A percentile compares a stretch with the other conserved stretches of the same genome.
These are phyloP conservation scores for Colletotrichum camelliae DNA, from an alignment of 2,329 filamentous ascomycete genomes.

Conservation along the genomic window DNA sequence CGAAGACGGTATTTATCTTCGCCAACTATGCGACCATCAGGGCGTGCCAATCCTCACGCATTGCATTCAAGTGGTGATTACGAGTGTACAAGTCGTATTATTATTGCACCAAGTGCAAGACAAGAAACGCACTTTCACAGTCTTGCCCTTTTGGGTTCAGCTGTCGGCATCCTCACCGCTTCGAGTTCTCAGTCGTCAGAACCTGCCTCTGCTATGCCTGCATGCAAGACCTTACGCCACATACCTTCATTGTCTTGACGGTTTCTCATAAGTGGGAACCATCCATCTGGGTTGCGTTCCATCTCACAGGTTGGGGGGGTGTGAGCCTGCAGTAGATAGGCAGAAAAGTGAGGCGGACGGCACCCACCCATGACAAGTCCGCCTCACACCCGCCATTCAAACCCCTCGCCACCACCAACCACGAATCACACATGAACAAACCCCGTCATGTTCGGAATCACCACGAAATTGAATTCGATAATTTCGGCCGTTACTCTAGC, in stretches of 20 bases:
- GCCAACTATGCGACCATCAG: background rate
- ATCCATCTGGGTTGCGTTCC: conserved; percentile 6
- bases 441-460: background rate
- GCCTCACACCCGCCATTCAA: conserved; percentile 10
- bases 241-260: conserved; percentile 7
- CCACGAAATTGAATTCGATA: background rate
- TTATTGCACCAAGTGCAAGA: conserved; percentile 16
- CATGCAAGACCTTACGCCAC: conserved; percentile 20
- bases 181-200: conserved; percentile 10
- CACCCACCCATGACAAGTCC: conserved; percentile 11
- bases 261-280: conserved; percentile 5
- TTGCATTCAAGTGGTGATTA: conserved; percentile 4
- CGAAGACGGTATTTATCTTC: conserved; percentile 21
- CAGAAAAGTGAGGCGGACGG: conserved; percentile 24
- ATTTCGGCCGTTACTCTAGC: background rate
- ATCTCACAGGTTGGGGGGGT: conserved; percentile 5
- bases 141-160: conserved; percentile 13
- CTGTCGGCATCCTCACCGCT: conserved; percentile 20
- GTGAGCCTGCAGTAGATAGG: conserved; percentile 21
- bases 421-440: background rate
- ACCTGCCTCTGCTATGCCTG: conserved; percentile 8
- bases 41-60: conserved; percentile 3
- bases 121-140: conserved; percentile 8
- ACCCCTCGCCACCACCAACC: background rate
- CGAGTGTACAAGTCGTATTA: conserved; percentile 3